Percentiles rank a stretch among this genome's conserved stretches.
Evolutionary conservation across 768 basidiomycete species (phyloP).

Genomic region (Leccinum ochraceum): DNA sequence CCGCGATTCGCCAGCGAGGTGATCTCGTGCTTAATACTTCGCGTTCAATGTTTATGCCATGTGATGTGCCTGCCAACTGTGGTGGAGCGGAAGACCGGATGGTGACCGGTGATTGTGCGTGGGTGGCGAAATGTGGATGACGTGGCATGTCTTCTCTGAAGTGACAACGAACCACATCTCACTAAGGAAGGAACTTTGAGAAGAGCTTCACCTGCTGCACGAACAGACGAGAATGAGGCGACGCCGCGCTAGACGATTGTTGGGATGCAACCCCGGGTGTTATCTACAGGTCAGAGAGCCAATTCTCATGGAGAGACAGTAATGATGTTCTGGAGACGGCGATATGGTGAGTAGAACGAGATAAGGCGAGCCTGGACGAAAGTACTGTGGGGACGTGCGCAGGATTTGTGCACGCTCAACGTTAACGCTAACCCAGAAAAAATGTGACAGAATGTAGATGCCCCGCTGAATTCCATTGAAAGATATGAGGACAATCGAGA

Average conservation of each 20-base stretch:
- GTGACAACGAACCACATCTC: not conserved
- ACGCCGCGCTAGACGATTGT: no score
- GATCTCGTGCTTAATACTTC: not conserved
- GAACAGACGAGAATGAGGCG: not conserved
- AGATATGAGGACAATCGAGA: not conserved
- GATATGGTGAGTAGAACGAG: not conserved
- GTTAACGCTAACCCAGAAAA: no score
- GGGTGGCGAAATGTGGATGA: not conserved
- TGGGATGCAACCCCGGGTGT: not conserved
- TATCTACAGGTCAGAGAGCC: not conserved
- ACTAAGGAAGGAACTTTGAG: not conserved
- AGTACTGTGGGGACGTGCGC: not conserved
- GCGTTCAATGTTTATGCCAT: not conserved
- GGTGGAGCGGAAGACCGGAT: not conserved
- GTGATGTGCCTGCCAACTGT: not conserved
- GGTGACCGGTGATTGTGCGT: no score
- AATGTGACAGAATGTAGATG: not conserved
- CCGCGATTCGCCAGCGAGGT: not conserved
- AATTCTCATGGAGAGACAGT: not conserved
- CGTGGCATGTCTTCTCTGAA: not conserved
- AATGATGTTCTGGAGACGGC: not conserved
- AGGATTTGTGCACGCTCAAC: no score
- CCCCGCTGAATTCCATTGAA: not conserved
- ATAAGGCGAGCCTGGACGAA: not conserved
- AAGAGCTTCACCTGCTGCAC: not conserved